Conservation (phyloP, 345 rosid genomes). For the Iberis pinnata region DNA sequence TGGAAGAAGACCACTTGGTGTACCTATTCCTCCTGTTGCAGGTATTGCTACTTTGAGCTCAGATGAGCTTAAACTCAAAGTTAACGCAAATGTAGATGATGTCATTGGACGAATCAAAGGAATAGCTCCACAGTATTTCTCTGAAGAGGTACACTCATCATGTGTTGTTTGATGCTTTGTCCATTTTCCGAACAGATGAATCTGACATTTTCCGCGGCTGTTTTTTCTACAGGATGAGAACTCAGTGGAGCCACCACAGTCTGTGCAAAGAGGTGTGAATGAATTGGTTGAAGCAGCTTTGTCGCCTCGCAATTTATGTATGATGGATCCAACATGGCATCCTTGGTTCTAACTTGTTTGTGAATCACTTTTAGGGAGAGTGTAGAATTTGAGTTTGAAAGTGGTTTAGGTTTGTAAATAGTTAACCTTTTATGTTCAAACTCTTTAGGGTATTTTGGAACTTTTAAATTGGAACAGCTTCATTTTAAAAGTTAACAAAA, state of each 20-base stretch:
- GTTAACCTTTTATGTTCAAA: conserved; percentile 1
- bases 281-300: conserved; percentile 88
- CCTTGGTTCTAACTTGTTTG: conserved; percentile 75
- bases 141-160: conserved; percentile 67
- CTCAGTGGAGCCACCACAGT: conserved; percentile 72
- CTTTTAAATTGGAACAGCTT: conserved; percentile 2
- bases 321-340: conserved; percentile 99
- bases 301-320: conserved; percentile 79
- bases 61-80: conserved; percentile 64
- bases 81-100: conserved; percentile 65
- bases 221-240: conserved; percentile 55
- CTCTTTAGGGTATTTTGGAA: background rate
- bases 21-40: conserved; percentile 47
- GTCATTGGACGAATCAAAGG: conserved; percentile 67
- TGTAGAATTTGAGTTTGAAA: conserved; percentile 15
- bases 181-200: background rate
- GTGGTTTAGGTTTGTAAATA: conserved; percentile 25
- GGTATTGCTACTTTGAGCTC: conserved; percentile 61
- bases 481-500: background rate
- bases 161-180: background rate
- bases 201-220: background rate
- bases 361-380: conserved; percentile 8
- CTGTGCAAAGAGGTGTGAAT: conserved; percentile 78
- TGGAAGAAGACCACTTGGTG: conserved; percentile 80
- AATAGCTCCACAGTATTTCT: conserved; percentile 65